These are phyloP conservation scores for Plantago coronopus DNA, from an alignment of 305 asterid genomes.

Conservation along the genomic window DNA sequence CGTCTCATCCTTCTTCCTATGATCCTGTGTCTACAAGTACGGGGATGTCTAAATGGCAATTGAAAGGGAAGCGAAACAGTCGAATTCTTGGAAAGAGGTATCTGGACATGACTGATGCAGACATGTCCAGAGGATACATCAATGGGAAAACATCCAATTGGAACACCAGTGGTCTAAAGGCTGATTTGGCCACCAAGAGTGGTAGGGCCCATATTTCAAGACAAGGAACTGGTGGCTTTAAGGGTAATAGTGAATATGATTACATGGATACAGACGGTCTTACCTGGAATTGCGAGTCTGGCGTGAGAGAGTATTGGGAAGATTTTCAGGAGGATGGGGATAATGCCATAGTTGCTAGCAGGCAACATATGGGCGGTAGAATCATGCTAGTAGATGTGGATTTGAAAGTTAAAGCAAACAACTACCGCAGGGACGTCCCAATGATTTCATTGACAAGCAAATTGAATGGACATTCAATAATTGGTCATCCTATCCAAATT, in stretches of 20 bases:
- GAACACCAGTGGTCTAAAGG: slow-evolving; percentile 33
- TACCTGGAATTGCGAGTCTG: slow-evolving; percentile 39
- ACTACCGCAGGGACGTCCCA: slow-evolving; percentile 70
- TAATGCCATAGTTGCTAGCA: slow-evolving; percentile 37
- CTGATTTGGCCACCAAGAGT: slow-evolving; percentile 32
- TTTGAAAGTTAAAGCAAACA: slow-evolving; percentile 69
- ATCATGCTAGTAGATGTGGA: slow-evolving; percentile 68
- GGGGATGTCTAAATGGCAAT: slow-evolving; percentile 74
- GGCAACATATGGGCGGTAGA: slow-evolving; percentile 43
- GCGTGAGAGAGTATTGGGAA: slow-evolving; percentile 55
- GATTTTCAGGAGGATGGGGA: slow-evolving; percentile 45
- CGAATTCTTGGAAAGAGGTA: slow-evolving; percentile 55
- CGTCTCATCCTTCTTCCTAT: slow-evolving; percentile 39
- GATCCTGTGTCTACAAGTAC: slow-evolving; percentile 34
- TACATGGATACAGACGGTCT: slow-evolving; percentile 38
- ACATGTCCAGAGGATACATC: slow-evolving; percentile 33
- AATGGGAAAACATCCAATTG: slow-evolving; percentile 35
- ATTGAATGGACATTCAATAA: slow-evolving; percentile 74
- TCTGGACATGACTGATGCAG: slow-evolving; percentile 44
- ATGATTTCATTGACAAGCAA: slow-evolving; percentile 80
- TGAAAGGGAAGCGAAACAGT: slow-evolving; percentile 72
- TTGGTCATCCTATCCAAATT: slow-evolving; percentile 79
- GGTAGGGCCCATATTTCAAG: slow-evolving; percentile 35
- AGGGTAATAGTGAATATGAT: slow-evolving; percentile 31
- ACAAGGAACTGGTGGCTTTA: slow-evolving; percentile 40